Evolutionary conservation across 176 grass and related monocot genomes (phyloP).

Genomic region (Hordeum marinum): DNA sequence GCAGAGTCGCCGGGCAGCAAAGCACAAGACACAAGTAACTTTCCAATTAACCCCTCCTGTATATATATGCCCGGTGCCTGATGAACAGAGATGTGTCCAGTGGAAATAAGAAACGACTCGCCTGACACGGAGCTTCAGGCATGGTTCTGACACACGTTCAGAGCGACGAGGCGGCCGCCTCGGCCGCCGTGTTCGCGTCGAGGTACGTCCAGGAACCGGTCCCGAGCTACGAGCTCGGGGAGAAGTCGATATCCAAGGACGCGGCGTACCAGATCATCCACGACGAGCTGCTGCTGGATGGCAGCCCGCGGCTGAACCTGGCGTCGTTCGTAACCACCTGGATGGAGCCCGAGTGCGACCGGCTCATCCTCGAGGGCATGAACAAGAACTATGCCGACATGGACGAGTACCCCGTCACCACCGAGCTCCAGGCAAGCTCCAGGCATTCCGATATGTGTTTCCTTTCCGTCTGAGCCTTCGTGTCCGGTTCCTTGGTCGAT

Average conservation of each 20-base stretch:
- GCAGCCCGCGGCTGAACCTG: constrained; percentile 88
- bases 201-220: constrained; percentile 77
- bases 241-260: constrained; percentile 61
- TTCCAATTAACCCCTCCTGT: neutral
- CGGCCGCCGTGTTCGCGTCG: constrained; percentile 61
- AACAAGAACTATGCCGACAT: constrained; percentile 98
- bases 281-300: constrained; percentile 85
- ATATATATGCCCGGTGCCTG: neutral
- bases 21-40: neutral
- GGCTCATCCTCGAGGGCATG: constrained; percentile 61
- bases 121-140: neutral
- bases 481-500: neutral
- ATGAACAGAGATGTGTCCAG: neutral
- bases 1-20: constrained; percentile 9
- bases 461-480: neutral
- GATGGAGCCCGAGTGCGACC: constrained; percentile 95
- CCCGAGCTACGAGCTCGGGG: constrained; percentile 58
- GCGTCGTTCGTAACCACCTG: constrained; percentile 94
- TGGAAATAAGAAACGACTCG: neutral
- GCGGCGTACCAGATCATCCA: constrained; percentile 97
- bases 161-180: constrained; percentile 19
- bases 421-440: constrained; percentile 58
- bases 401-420: constrained; percentile 97
- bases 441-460: neutral
- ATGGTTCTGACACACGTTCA: constrained; percentile 77